Evolutionary conservation across 1,284 basidiomycete species (phyloP).

Genomic region (Earliella scabrosa): DNA sequence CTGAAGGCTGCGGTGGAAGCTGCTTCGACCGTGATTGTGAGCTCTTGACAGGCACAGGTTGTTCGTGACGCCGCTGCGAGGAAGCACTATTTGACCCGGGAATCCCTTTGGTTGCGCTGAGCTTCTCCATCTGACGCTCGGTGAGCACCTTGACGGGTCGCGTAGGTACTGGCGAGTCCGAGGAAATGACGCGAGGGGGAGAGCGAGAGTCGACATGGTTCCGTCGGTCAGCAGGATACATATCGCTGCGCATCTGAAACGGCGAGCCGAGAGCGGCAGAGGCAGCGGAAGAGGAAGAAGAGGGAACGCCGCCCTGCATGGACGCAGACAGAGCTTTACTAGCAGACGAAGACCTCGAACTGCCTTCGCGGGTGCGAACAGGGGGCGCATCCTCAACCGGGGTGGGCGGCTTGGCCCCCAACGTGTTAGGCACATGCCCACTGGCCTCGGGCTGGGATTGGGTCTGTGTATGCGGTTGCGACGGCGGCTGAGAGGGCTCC

Average conservation of each 20-base stretch:
- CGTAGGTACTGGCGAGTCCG: conserved; percentile 22
- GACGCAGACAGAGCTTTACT: conserved; percentile 1
- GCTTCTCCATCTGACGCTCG: conserved; percentile 35
- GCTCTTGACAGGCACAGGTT: conserved; percentile 10
- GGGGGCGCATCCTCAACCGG: conserved; percentile 18
- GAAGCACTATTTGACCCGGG: neutral
- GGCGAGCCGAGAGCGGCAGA: conserved; percentile 19
- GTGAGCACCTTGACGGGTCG: conserved; percentile 34
- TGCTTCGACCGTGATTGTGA: conserved; percentile 1
- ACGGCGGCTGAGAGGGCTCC: conserved; percentile 8
- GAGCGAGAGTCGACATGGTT: conserved; percentile 12
- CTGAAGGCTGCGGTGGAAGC: neutral
- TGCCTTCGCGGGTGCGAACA: conserved; percentile 6
- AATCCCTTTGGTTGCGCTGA: conserved; percentile 20
- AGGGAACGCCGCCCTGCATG: neutral
- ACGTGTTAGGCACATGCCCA: conserved; percentile 8
- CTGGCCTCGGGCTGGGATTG: neutral
- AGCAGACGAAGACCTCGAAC: neutral
- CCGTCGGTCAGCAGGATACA: conserved; percentile 9
- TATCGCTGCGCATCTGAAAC: conserved; percentile 20
- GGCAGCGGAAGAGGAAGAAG: neutral
- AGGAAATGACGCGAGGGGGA: conserved; percentile 19
- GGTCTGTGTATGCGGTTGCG: neutral
- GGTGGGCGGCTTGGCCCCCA: conserved; percentile 19
- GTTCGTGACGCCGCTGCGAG: conserved; percentile 14